Evolutionary conservation across 352 stramenopile genomes (phyloP).

Genomic region (Phytophthora colocasiae): DNA sequence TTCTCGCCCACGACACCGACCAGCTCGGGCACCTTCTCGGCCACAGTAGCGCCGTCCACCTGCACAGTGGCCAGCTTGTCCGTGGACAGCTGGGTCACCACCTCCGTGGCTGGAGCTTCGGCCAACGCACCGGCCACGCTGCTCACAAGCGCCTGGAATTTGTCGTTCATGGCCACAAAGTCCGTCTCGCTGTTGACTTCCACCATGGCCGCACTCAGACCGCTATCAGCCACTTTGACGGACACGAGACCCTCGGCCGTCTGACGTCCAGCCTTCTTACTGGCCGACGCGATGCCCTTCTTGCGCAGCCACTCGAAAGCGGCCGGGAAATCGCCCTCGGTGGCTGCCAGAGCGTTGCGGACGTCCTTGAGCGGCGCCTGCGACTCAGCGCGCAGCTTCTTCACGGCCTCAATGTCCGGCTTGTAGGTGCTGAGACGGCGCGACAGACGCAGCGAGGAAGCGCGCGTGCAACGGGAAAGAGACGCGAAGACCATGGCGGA

Average conservation of each 20-base stretch:
- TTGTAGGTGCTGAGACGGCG: constrained; percentile 80
- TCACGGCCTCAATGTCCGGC: constrained; percentile 86
- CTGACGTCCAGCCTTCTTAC: constrained; percentile 77
- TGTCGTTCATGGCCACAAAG: constrained; percentile 94
- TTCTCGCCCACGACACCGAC: constrained; percentile 91
- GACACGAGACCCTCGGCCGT: constrained; percentile 82
- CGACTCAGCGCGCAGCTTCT: constrained; percentile 87
- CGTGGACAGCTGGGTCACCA: constrained; percentile 43
- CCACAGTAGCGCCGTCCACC: constrained; percentile 68
- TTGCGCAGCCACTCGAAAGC: constrained; percentile 92
- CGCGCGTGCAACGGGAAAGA: constrained; percentile 21
- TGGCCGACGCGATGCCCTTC: constrained; percentile 86
- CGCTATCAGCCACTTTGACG: constrained; percentile 52
- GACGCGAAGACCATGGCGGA: constrained; percentile 22
- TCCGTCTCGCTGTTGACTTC: constrained; percentile 96
- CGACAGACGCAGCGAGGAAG: constrained; percentile 12
- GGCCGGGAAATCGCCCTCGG: constrained; percentile 80
- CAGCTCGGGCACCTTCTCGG: constrained; percentile 76
- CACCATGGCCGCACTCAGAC: constrained; percentile 74
- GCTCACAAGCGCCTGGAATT: constrained; percentile 84
- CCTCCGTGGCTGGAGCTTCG: constrained; percentile 21
- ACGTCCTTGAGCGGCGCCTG: constrained; percentile 91
- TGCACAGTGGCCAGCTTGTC: constrained; percentile 55
- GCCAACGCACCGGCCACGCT: constrained; percentile 59
- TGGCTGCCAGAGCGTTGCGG: constrained; percentile 86